Conservation (phyloP, 2,329 filamentous ascomycete genomes). For the Mycosphaerella arachidis region DNA sequence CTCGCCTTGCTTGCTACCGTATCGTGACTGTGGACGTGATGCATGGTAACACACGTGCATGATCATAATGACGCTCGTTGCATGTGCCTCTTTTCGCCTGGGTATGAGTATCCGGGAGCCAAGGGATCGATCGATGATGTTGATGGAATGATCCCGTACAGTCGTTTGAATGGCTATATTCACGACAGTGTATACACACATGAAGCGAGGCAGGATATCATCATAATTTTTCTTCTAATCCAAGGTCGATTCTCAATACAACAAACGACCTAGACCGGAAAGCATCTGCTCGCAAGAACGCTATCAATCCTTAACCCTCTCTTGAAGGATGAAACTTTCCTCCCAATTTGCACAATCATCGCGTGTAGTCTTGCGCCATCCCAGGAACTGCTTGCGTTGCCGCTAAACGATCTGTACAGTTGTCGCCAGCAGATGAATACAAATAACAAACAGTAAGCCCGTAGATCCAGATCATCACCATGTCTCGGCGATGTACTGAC, state of each 20-base stretch:
- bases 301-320: neutral
- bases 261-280: neutral
- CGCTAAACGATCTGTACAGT: neutral
- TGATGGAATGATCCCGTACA: no score
- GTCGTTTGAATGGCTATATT: no score
- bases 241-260: neutral
- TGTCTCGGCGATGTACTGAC: conserved; percentile 82
- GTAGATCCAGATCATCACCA: conserved; percentile 21
- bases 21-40: neutral
- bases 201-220: neutral
- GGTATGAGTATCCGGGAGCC: neutral
- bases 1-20: neutral
- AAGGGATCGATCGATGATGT: neutral
- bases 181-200: neutral
- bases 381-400: neutral
- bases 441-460: neutral
- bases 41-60: neutral
- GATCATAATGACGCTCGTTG: neutral
- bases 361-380: neutral
- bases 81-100: neutral
- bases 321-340: neutral
- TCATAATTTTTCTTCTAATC: neutral
- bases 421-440: neutral
- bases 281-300: conserved; percentile 2
- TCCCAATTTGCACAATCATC: neutral